Conservation (phyloP, 495 filamentous ascomycete genomes). For the Trichoderma parareesei region DNA sequence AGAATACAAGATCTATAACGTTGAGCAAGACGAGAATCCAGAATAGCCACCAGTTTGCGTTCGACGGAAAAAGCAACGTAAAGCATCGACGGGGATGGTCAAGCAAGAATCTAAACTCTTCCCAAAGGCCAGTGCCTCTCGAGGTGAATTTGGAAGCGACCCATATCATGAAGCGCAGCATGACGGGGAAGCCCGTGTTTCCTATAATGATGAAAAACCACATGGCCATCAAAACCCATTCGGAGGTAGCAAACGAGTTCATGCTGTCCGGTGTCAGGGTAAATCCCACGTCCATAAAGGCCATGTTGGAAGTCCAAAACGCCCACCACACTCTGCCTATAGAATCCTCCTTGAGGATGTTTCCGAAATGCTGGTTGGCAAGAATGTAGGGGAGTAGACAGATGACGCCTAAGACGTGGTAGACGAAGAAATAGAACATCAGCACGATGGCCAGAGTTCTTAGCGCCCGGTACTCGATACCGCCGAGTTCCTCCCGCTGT, state of each 20-base stretch:
- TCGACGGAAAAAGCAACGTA: conserved; percentile 74
- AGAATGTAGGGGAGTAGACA: conserved; percentile 71
- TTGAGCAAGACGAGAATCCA: conserved; percentile 70
- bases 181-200: conserved; percentile 85
- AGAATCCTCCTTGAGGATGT: conserved; percentile 49
- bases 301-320: conserved; percentile 68
- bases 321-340: conserved; percentile 74
- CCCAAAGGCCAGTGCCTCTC: conserved; percentile 55
- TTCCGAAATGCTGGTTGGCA: conserved; percentile 45
- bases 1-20: conserved; percentile 70
- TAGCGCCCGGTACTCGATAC: conserved; percentile 81
- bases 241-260: conserved; percentile 64
- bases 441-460: conserved; percentile 72
- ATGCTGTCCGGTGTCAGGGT: conserved; percentile 83
- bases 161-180: conserved; percentile 83
- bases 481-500: conserved; percentile 79
- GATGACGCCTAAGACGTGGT: conserved; percentile 62
- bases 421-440: conserved; percentile 61
- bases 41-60: conserved; percentile 87
- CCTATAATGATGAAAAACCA: conserved; percentile 77
- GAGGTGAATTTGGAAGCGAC: conserved; percentile 47
- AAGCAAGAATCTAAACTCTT: conserved; percentile 76
- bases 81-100: conserved; percentile 90
- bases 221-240: conserved; percentile 61
- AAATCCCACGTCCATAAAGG: conserved; percentile 80